Conservation (phyloP, 116 monocot genomes). For the Papilionanthe hybrid region DNA sequence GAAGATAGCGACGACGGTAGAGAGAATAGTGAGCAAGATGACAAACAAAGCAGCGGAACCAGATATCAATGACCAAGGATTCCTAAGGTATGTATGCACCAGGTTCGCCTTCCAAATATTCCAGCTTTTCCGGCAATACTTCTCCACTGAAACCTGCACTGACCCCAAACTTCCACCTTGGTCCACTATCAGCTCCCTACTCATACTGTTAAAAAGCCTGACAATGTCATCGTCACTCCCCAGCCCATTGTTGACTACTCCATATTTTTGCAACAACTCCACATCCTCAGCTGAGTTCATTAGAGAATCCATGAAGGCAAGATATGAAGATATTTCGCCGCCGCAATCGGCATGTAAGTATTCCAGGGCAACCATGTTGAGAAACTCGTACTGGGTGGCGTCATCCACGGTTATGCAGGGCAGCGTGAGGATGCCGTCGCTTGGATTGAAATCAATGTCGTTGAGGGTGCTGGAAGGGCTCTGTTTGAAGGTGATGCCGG, state of each 20-base stretch:
- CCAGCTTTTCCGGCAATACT: constrained; percentile 6
- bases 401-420: constrained; percentile 16
- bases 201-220: constrained; percentile 15
- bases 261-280: neutral
- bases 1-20: neutral
- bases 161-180: neutral
- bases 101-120: constrained; percentile 18
- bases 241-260: neutral
- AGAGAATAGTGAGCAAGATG: neutral
- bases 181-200: constrained; percentile 9
- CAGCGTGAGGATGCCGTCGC: constrained; percentile 1
- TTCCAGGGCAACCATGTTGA: constrained; percentile 29
- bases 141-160: neutral
- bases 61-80: neutral
- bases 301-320: constrained; percentile 20
- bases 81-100: no score
- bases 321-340: constrained; percentile 18
- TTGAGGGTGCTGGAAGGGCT: neutral
- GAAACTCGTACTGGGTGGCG: constrained; percentile 18
- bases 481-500: constrained; percentile 13
- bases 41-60: neutral
- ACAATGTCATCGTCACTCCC: constrained; percentile 19
- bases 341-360: constrained; percentile 12
- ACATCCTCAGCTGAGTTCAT: constrained; percentile 19
- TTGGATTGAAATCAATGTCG: neutral